Conservation (phyloP, 352 stramenopile species). For the Hyaloperonospora brassicae region DNA sequence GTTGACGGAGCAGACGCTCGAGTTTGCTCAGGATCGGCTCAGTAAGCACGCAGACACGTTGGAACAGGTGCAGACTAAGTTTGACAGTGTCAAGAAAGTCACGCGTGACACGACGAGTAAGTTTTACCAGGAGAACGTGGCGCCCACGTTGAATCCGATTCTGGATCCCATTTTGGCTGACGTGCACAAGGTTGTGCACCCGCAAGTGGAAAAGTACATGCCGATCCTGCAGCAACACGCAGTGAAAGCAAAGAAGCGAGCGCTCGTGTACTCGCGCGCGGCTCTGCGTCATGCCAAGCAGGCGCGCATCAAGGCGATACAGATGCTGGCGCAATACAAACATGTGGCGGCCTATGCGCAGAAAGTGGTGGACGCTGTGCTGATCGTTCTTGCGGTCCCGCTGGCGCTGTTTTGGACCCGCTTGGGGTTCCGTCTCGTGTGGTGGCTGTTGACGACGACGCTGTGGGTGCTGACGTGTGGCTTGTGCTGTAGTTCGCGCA, state of each 20-base stretch:
- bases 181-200: conserved; percentile 37
- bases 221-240: conserved; percentile 44
- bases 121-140: conserved; percentile 65
- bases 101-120: conserved; percentile 37
- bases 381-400: conserved; percentile 40
- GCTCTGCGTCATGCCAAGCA: conserved; percentile 38
- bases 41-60: conserved; percentile 38
- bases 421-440: conserved; percentile 39
- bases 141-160: conserved; percentile 57
- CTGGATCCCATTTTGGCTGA: conserved; percentile 53
- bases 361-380: conserved; percentile 54
- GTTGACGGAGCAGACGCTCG: conserved; percentile 32
- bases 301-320: conserved; percentile 42
- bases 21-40: conserved; percentile 35
- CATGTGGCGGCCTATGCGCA: conserved; percentile 49
- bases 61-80: conserved; percentile 39
- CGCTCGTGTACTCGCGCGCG: conserved; percentile 34
- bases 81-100: conserved; percentile 43
- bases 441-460: conserved; percentile 47
- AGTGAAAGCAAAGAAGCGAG: conserved; percentile 31
- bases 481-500: conserved; percentile 47
- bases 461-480: conserved; percentile 48
- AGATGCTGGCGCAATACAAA: conserved; percentile 51
- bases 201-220: conserved; percentile 49
- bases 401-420: conserved; percentile 44